Evolutionary conservation across 1,284 basidiomycete genomes (phyloP), one percentile per base, ranked within the genome.

Genomic region (Naganishia sp.): DNA sequence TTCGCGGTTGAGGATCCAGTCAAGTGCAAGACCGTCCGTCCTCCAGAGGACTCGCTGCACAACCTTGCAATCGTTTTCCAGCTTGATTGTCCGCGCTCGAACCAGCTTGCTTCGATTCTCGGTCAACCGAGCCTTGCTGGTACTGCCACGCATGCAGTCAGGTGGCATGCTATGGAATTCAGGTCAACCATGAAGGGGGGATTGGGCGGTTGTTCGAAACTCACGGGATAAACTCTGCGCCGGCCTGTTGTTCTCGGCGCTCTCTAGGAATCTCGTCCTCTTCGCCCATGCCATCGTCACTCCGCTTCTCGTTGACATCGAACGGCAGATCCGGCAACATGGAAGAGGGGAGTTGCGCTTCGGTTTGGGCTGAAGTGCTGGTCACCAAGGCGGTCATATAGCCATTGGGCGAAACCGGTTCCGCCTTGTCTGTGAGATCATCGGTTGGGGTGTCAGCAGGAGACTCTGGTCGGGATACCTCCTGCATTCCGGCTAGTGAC

Each of bases 31-130:
- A 7, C 59, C 59, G 28, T 61, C 59, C 11, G 39, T 50, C 25
- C 59, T 61, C 59, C 59, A 61, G 7, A 61, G 46, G 11, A 36
- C 39, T 28, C 59, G 59, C 16, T 50, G 42, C 4, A 61, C 59
- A 13, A 28, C 45, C 18, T 18, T 49, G 46, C 59, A 61, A 6
- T 49, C 48, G 28, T 61, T 61, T 39, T 52, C 59, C 48, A 61
- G 25, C 36, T 25, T 33, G 9, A 61, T 25, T 10, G 23, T 61
- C 21, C 52, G 59, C n/a, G 10, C 39, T 25, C 59, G 48, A 6
- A 61, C 59, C 39, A 61, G 50, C 23, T 25, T 9, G 7, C n/a
- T 16, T 42, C 59, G 59, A 16, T 61, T 61, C 16, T 52, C 39
- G 15, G n/a, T 39, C 9, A 42, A 23, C n/a, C 11, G 28, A 18